Percentiles rank a stretch among this genome's conserved stretches.
Evolutionary conservation across 805 yeast genomes (phyloP).

Genomic region (Nakazawaea sp.): DNA sequence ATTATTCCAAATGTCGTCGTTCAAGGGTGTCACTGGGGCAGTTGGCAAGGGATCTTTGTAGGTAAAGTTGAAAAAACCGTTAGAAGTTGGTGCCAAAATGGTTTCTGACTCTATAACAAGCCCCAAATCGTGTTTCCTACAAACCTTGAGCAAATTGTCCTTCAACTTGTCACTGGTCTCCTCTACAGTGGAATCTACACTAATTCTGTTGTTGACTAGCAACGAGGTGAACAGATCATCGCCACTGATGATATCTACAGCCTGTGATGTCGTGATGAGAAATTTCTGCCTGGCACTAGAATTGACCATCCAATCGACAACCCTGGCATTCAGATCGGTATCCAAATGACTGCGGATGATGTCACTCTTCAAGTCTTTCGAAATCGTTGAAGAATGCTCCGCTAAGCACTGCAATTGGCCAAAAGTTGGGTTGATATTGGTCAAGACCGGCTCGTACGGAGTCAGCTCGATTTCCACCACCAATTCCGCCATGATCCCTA

Average conservation of each 20-base stretch:
- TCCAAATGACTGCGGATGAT: constrained; percentile 30
- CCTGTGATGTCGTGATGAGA: constrained; percentile 53
- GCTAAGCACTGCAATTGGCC: constrained; percentile 55
- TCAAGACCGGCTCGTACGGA: constrained; percentile 41
- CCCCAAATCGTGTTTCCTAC: constrained; percentile 42
- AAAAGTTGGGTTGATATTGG: constrained; percentile 51
- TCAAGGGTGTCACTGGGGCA: constrained; percentile 38
- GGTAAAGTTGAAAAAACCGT: constrained; percentile 36
- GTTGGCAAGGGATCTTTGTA: constrained; percentile 25
- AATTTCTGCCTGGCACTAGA: constrained; percentile 22
- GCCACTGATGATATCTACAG: constrained; percentile 57
- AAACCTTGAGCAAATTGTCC: constrained; percentile 30
- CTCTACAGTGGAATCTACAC: constrained; percentile 43
- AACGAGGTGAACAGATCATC: constrained; percentile 70
- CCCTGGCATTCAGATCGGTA: constrained; percentile 25
- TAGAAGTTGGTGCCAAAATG: constrained; percentile 19
- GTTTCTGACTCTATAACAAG: constrained; percentile 28
- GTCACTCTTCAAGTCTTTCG: constrained; percentile 17
- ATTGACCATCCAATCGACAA: constrained; percentile 22
- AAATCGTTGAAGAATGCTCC: constrained; percentile 30
- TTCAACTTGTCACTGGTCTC: constrained; percentile 33
- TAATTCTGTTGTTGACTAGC: constrained; percentile 54
- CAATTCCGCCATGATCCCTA: constrained; percentile 61
- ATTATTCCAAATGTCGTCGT: constrained; percentile 41
- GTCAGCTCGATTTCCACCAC: constrained; percentile 45